Conservation (phyloP, 441 rosid species). For the Syzygium syzygioides region DNA sequence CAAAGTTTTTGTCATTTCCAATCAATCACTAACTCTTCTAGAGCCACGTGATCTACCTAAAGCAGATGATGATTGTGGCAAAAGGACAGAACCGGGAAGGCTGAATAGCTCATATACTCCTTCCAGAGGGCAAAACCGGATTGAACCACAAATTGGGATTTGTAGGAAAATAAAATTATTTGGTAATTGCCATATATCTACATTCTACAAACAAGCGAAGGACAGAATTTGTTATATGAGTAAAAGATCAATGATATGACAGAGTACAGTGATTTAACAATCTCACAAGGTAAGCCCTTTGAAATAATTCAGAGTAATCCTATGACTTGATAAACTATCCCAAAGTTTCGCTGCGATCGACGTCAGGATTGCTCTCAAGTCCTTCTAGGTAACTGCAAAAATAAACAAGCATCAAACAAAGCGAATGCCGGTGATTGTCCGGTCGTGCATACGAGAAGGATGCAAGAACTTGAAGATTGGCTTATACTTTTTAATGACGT, state of each 20-base stretch:
- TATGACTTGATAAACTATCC: constrained; percentile 51
- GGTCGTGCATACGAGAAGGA: neutral
- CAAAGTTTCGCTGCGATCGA: constrained; percentile 54
- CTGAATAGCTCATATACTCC: constrained; percentile 69
- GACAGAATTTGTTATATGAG: neutral
- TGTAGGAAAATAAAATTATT: neutral
- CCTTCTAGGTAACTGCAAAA: constrained; percentile 47
- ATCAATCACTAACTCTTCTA: neutral
- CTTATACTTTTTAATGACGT: neutral
- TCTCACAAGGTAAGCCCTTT: constrained; percentile 78
- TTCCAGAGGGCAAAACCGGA: constrained; percentile 82
- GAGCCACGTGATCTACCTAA: constrained; percentile 35
- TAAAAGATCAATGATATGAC: neutral
- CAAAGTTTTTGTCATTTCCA: neutral
- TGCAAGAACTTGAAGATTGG: neutral
- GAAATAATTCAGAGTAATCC: constrained; percentile 78
- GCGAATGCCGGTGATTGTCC: neutral
- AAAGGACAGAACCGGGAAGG: constrained; percentile 79
- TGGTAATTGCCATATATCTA: neutral
- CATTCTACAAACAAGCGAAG: neutral
- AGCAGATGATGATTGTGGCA: constrained; percentile 82
- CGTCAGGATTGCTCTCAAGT: constrained; percentile 55
- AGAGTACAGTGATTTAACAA: neutral
- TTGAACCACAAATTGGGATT: constrained; percentile 82
- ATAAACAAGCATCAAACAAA: neutral